These are phyloP conservation scores for Sarocladiaceae sp. DNA, from an alignment of 2,329 filamentous ascomycete genomes.

Conservation along the genomic window DNA sequence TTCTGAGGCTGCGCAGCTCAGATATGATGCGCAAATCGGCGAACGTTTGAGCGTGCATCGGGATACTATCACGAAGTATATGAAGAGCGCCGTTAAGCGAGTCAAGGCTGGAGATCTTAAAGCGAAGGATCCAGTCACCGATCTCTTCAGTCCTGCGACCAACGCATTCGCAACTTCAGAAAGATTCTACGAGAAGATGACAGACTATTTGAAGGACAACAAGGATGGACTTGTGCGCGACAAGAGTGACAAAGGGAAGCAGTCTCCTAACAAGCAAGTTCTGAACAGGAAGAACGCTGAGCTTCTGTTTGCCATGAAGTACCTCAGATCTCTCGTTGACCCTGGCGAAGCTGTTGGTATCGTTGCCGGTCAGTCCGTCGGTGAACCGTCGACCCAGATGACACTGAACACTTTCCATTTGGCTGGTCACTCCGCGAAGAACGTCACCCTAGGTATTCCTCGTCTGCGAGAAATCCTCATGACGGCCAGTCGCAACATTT, in stretches of 20 bases:
- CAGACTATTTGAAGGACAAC: conserved; percentile 76
- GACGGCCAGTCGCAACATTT: conserved; percentile 87
- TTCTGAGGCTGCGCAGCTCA: conserved; percentile 74
- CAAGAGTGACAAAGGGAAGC: conserved; percentile 33
- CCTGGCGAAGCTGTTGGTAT: conserved; percentile 96
- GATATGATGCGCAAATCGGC: conserved; percentile 52
- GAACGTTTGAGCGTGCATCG: conserved; percentile 46
- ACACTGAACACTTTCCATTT: conserved; percentile 99
- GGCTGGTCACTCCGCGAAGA: conserved; percentile 96
- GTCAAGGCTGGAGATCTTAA: conserved; percentile 52
- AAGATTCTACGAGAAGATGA: conserved; percentile 69
- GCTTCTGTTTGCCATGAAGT: conserved; percentile 84
- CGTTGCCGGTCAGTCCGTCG: conserved; percentile 92
- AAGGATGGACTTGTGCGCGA: conserved; percentile 52
- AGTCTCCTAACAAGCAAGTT: conserved; percentile 28
- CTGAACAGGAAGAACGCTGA: conserved; percentile 72
- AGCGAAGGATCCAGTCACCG: conserved; percentile 70
- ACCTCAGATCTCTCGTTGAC: conserved; percentile 86
- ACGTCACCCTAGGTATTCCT: conserved; percentile 97
- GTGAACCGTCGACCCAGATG: conserved; percentile 98
- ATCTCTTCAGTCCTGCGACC: conserved; percentile 69
- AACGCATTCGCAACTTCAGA: conserved; percentile 87
- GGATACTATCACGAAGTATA: conserved; percentile 65
- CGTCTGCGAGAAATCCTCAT: conserved; percentile 96
- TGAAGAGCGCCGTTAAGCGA: conserved; percentile 77